Base-by-base conservation (phyloP, 768 basidiomycete species). In the Boletus vinaceobasis region DNA sequence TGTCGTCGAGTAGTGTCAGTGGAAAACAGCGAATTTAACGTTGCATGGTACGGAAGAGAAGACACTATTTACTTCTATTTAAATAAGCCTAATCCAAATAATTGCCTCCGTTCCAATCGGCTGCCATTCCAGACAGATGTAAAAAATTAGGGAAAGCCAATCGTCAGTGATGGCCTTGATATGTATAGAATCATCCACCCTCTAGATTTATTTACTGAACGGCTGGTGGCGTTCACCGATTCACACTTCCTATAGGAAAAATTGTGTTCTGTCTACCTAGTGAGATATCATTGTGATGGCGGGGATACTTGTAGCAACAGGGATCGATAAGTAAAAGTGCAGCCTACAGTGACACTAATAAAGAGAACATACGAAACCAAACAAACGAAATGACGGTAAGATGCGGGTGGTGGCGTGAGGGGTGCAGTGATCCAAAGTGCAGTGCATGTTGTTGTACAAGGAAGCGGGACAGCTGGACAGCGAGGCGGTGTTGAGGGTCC, bases 221-320 rank as follows among this genome's bases (percentile, higher is more conserved):
- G 17, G 14, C 35, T n/a, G 26, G 31, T 23, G 35, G 21, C 11
- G 33, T 26, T 14, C 21, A 23, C 29, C 35, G 13, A 32, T 21
- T 33, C 39, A 45, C 43, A 43, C 50, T 50, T 55, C 48, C 57
- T 53, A 51, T 60, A 62, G 43, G 56, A 46, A 62, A 57, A 59
- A 39, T 11, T 31, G 52, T 58, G 50, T 55, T 59, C 50, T 64
- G 60, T 68, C 61, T 67, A 55, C 58, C 53, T 60, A 57, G 52
- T 39, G 61, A 69, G 66, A 69, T 67, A 69, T 69, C 57, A 57
- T 50, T 60, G 65, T 50, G 58, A 56, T 63, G 60, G 17, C 14
- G 63, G 66, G 65, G 61, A 68, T 69, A 70, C 56, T 58, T 60
- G 65, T 68, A 63, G 58, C 67, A 68, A 65, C 60, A 69, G 56